Evolutionary conservation across 495 filamentous ascomycete species (phyloP).

Genomic region (Emericellopsis terricola): DNA sequence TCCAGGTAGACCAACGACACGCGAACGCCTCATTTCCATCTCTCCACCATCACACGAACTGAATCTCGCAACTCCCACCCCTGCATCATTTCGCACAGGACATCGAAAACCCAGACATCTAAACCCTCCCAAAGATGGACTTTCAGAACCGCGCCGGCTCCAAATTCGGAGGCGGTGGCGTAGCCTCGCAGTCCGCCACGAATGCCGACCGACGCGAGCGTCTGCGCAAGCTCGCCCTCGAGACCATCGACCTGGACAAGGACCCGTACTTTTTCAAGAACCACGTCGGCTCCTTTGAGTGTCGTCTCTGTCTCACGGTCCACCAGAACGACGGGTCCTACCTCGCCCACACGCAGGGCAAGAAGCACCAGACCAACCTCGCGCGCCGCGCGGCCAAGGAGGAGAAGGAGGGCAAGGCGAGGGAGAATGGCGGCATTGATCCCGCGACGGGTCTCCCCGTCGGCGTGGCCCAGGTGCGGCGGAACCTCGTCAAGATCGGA

Average conservation of each 20-base stretch:
- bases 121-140: conserved; percentile 23
- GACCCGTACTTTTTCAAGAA: conserved; percentile 99
- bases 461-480: conserved; percentile 56
- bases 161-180: conserved; percentile 95
- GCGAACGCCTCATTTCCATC: not conserved
- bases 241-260: conserved; percentile 97
- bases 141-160: conserved; percentile 87
- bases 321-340: conserved; percentile 99
- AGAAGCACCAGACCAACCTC: conserved; percentile 99
- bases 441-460: conserved; percentile 55
- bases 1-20: not conserved
- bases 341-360: conserved; percentile 94
- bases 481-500: conserved; percentile 93
- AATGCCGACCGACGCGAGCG: conserved; percentile 96
- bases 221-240: conserved; percentile 90
- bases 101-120: not conserved
- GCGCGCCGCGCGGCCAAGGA: conserved; percentile 86
- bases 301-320: conserved; percentile 93
- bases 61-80: not conserved
- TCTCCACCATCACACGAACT: not conserved
- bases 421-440: conserved; percentile 35
- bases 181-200: conserved; percentile 79
- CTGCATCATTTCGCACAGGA: too few relatives aligned
- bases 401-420: conserved; percentile 57
- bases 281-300: conserved; percentile 96